Base-by-base conservation (phyloP, 148 eudicot species). In the Polygonum aviculare region DNA sequence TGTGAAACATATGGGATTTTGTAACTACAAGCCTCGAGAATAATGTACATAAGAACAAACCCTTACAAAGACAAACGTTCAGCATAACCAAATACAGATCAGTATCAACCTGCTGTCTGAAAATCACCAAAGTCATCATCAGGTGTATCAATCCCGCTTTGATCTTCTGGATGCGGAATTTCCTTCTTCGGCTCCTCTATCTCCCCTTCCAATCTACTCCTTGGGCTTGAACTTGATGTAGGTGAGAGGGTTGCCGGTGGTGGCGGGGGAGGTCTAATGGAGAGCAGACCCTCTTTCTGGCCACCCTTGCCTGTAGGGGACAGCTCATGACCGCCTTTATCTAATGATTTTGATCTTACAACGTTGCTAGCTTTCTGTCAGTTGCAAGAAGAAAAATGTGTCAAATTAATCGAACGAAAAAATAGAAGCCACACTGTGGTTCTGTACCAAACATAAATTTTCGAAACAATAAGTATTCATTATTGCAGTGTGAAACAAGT, bases 81-180 rank as follows among this genome's bases (percentile, higher is more conserved):
- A 35, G 70, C 69, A 2, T 39, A 44, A 74, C 75, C 59, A 77
- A 26, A 39, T 22, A 73, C 15, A 72, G 69, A 18, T 51, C 41
- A 39, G 41, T 39, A 76, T 84, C 75, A 86, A 59, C 84, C 78
- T 50, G 99, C 99, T 6, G 91, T 83, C 82, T 95, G 99, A 83
- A 95, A 95, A 87, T 95, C 99, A 22, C 97, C 99, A 63, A 92
- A 95, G 75, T 95, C 99, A 18, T 95, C 96, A 47, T 95, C 97
- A 31, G 85, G 90, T 65, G 81, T 52, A 80, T 88, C 90, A 72
- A 82, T 88, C 31, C 83, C 50, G 70, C 45, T 82, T 79, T 75
- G 82, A 59, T 67, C 74, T 78, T 84, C 87, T 39, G 77, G 55
- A 77, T 76, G 75, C 8, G 84, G 49, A 50, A 83, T 65, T 77